phyloP scores from a whole-genome alignment of 2,329 filamentous ascomycete species.

The Ophiostoma triangulosporum region DNA sequence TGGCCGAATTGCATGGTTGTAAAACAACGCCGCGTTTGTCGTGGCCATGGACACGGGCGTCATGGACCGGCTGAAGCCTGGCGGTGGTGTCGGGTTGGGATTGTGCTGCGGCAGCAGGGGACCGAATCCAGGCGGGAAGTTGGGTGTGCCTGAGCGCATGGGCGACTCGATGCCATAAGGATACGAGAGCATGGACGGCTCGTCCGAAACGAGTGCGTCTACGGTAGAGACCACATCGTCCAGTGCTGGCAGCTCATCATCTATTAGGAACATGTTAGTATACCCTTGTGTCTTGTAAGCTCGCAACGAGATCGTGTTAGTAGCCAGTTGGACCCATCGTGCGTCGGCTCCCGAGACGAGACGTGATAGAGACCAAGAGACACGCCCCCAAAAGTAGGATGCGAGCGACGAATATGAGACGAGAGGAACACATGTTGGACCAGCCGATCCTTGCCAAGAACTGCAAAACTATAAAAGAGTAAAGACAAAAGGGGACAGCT shows the following conservation, averaged over 20 bases:
- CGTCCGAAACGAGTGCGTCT: conserved; percentile 55
- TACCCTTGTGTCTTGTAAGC: background rate
- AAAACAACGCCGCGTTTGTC: background rate
- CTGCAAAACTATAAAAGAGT: background rate
- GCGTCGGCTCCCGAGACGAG: conserved; percentile 10
- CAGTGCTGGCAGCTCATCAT: conserved; percentile 47
- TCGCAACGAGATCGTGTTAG: background rate
- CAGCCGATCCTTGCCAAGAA: background rate
- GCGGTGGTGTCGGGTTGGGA: conserved; percentile 18
- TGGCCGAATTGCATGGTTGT: background rate
- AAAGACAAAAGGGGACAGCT: background rate
- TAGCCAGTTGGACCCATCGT: conserved; percentile 26
- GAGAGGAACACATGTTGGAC: background rate
- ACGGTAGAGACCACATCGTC: conserved; percentile 51
- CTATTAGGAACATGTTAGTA: conserved; percentile 25
- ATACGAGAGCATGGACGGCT: conserved; percentile 16
- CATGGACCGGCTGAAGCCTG: conserved; percentile 13
- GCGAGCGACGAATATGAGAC: background rate
- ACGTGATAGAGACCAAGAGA: background rate
- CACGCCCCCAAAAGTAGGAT: background rate
- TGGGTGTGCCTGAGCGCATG: conserved; percentile 16
- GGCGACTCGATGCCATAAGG: conserved; percentile 17
- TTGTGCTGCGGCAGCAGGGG: conserved; percentile 6
- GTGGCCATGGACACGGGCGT: background rate
- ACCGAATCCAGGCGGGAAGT: conserved; percentile 33